Percentiles rank a stretch among this genome's conserved stretches.
Evolutionary conservation across 1,284 basidiomycete species (phyloP).

Genomic region (Cryptococcus sp.): DNA sequence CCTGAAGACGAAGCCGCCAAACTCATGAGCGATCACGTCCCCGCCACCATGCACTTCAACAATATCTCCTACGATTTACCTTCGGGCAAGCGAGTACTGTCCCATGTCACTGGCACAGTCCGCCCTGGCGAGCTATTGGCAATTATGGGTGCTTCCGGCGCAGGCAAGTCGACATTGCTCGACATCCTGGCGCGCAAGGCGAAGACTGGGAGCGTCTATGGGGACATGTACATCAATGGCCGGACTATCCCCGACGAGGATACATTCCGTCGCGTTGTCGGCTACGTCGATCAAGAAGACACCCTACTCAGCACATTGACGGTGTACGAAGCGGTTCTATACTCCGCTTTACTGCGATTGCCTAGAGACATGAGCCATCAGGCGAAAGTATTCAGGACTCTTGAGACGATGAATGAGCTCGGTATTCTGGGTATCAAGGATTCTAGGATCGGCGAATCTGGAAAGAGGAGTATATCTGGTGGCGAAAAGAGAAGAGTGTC

Average conservation of each 20-base stretch:
- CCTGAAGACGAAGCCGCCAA: slow-evolving; percentile 78
- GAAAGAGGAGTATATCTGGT: slow-evolving; percentile 80
- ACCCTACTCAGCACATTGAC: slow-evolving; percentile 94
- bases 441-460: slow-evolving; percentile 81
- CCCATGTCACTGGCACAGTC: slow-evolving; percentile 76
- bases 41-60: slow-evolving; percentile 86
- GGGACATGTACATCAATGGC: slow-evolving; percentile 83
- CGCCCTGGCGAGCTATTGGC: slow-evolving; percentile 87
- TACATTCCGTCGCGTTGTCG: slow-evolving; percentile 81
- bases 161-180: slow-evolving; percentile 93
- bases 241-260: slow-evolving; percentile 66
- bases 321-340: slow-evolving; percentile 95
- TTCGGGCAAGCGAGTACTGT: slow-evolving; percentile 68
- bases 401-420: slow-evolving; percentile 95
- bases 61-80: slow-evolving; percentile 75
- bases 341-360: slow-evolving; percentile 83
- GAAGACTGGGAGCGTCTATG: slow-evolving; percentile 76
- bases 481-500: slow-evolving; percentile 94
- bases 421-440: slow-evolving; percentile 91
- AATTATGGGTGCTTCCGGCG: slow-evolving; percentile 94
- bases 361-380: slow-evolving; percentile 92
- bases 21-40: slow-evolving; percentile 90
- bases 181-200: slow-evolving; percentile 90
- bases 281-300: slow-evolving; percentile 98
- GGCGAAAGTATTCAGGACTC: slow-evolving; percentile 88